These are phyloP conservation scores for Benincasa hispida DNA, from an alignment of 306 rosid genomes.

Conservation along the genomic window DNA sequence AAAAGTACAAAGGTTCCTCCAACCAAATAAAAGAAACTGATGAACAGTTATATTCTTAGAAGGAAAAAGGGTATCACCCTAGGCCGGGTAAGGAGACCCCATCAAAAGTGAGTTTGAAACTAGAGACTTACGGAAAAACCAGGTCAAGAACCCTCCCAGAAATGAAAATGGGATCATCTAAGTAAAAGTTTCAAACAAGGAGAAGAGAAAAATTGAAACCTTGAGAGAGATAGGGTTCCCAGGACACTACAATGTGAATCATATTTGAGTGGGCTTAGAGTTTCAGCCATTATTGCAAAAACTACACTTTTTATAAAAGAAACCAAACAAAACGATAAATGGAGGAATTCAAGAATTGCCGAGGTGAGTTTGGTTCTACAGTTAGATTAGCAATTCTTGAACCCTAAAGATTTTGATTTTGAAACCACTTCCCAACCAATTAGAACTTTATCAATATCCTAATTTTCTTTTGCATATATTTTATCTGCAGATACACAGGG, in stretches of 20 bases:
- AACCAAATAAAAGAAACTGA: background rate
- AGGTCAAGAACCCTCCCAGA: background rate
- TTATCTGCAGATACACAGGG: conserved; percentile 58
- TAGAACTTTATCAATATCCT: background rate
- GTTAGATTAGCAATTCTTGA: background rate
- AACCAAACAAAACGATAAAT: background rate
- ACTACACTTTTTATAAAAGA: background rate
- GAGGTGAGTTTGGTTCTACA: background rate
- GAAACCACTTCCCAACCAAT: background rate
- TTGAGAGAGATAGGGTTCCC: background rate
- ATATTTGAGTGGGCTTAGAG: background rate
- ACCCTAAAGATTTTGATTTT: background rate
- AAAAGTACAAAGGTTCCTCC: no score
- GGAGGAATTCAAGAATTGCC: background rate
- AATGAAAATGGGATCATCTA: background rate
- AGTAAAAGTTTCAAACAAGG: background rate
- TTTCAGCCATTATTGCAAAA: background rate
- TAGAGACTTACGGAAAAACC: background rate
- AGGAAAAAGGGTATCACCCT: background rate
- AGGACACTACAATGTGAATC: background rate
- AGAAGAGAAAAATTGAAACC: background rate
- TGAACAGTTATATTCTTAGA: background rate
- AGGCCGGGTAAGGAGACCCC: no score
- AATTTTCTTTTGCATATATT: background rate
- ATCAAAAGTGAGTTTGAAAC: background rate